phyloP scores from a whole-genome alignment of 2,329 filamentous ascomycete species.

The Xenosphaeropsis pyriputrescens region DNA sequence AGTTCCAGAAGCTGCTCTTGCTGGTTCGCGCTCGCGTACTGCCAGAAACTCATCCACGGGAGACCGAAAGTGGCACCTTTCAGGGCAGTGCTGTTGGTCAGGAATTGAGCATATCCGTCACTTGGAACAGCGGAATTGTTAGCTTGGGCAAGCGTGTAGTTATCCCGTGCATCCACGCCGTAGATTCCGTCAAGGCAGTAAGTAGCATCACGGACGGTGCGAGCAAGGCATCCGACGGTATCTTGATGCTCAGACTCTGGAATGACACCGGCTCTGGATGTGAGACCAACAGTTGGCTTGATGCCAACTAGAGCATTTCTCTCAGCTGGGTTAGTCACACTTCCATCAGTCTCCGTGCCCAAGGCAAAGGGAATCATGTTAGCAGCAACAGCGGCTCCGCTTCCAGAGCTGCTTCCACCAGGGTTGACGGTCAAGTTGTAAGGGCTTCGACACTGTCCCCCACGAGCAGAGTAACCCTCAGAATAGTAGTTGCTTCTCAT shows the following conservation, averaged over 20 bases:
- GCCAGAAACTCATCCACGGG: conserved; percentile 61
- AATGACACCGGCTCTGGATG: conserved; percentile 50
- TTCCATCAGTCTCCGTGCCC: conserved; percentile 63
- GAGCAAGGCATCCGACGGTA: conserved; percentile 46
- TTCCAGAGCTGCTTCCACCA: conserved; percentile 49
- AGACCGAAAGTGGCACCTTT: conserved; percentile 52
- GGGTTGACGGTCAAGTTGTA: conserved; percentile 55
- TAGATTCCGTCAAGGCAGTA: conserved; percentile 55
- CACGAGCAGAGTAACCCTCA: conserved; percentile 50
- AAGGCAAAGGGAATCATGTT: conserved; percentile 50
- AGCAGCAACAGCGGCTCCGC: conserved; percentile 46
- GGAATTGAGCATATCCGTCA: conserved; percentile 37
- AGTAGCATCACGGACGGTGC: conserved; percentile 49
- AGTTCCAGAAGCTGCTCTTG: conserved; percentile 33
- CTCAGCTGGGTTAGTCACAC: conserved; percentile 58
- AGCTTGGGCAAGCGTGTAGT: conserved; percentile 40
- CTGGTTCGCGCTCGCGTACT: conserved; percentile 39
- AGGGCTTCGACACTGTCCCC: conserved; percentile 47
- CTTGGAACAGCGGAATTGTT: conserved; percentile 29
- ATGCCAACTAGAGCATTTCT: conserved; percentile 56
- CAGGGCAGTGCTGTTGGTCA: conserved; percentile 37
- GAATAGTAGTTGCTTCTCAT: conserved; percentile 55
- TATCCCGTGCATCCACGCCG: conserved; percentile 46
- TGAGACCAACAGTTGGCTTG: conserved; percentile 63
- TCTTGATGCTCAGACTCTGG: conserved; percentile 57